Evolutionary conservation across 495 filamentous ascomycete species (phyloP).

Genomic region (Amphirosellinia nigrospora): DNA sequence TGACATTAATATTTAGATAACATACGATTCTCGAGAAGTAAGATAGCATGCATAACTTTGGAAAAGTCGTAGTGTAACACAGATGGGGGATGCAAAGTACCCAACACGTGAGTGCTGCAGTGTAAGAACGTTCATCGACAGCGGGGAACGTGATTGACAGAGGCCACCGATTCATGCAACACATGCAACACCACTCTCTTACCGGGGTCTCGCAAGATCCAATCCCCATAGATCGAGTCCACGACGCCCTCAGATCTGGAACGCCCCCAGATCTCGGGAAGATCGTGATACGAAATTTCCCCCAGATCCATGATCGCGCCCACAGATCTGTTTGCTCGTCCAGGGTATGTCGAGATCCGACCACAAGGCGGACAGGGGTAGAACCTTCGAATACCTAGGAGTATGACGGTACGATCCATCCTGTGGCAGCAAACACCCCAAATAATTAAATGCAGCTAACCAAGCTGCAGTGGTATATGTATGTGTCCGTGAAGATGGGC

Average conservation of each 20-base stretch:
- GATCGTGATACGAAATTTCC: background rate
- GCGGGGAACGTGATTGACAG: background rate
- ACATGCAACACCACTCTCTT: background rate
- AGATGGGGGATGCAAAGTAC: background rate
- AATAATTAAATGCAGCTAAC: conserved; percentile 11
- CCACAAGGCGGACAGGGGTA: background rate
- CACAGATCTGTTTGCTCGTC: background rate
- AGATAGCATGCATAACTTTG: background rate
- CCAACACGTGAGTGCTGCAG: background rate
- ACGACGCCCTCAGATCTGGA: background rate
- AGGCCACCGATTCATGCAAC: conserved; percentile 15
- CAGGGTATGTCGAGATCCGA: background rate
- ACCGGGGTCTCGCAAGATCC: background rate
- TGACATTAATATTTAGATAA: background rate
- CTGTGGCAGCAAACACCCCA: background rate
- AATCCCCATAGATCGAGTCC: background rate
- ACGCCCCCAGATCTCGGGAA: conserved; percentile 1
- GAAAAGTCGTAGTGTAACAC: background rate
- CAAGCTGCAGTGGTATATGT: background rate
- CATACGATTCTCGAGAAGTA: background rate
- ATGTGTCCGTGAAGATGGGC: background rate
- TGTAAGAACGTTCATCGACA: background rate
- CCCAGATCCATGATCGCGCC: background rate
- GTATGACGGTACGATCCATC: background rate
- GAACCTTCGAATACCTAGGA: conserved; percentile 2